phyloP scores from a whole-genome alignment of 2,329 filamentous ascomycete species.

The Aspergillus brunneoviolaceus region DNA sequence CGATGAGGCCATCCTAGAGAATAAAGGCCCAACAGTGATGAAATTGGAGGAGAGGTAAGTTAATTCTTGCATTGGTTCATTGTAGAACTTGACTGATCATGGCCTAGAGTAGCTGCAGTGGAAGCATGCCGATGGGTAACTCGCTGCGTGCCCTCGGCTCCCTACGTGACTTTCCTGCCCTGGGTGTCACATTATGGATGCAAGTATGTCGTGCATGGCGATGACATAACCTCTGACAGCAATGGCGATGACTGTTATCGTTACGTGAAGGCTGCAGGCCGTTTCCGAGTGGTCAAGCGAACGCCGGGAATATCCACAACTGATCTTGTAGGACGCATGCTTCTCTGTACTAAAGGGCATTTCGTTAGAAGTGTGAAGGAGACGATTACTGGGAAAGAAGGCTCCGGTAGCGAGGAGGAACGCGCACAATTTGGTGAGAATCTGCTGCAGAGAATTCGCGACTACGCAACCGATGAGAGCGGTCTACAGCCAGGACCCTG shows the following conservation, averaged over 20 bases:
- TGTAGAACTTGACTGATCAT: conserved; percentile 7
- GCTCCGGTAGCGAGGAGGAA: conserved; percentile 68
- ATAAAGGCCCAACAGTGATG: conserved; percentile 99
- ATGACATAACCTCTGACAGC: conserved; percentile 95
- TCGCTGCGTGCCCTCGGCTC: conserved; percentile 75
- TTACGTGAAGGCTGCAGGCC: conserved; percentile 88
- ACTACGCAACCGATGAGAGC: conserved; percentile 85
- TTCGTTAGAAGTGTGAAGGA: conserved; percentile 80
- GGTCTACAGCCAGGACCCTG: conserved; percentile 75
- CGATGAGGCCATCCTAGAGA: conserved; percentile 90
- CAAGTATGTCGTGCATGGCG: conserved; percentile 92
- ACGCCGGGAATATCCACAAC: conserved; percentile 97
- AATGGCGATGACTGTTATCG: conserved; percentile 95
- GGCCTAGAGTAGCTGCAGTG: conserved; percentile 72
- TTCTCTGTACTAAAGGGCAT: conserved; percentile 90
- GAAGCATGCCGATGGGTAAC: conserved; percentile 96
- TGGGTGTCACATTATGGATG: conserved; percentile 97
- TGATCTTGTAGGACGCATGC: conserved; percentile 95
- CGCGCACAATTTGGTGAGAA: conserved; percentile 61
- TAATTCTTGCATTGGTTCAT: not conserved
- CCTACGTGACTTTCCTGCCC: conserved; percentile 88
- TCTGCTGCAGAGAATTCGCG: conserved; percentile 73
- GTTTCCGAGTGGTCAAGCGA: conserved; percentile 95
- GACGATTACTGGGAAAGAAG: conserved; percentile 68
- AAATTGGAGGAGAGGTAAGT: conserved; percentile 76